These are phyloP conservation scores for Solanum clarkiae DNA, from an alignment of 257 asterid genomes.

Conservation along the genomic window DNA sequence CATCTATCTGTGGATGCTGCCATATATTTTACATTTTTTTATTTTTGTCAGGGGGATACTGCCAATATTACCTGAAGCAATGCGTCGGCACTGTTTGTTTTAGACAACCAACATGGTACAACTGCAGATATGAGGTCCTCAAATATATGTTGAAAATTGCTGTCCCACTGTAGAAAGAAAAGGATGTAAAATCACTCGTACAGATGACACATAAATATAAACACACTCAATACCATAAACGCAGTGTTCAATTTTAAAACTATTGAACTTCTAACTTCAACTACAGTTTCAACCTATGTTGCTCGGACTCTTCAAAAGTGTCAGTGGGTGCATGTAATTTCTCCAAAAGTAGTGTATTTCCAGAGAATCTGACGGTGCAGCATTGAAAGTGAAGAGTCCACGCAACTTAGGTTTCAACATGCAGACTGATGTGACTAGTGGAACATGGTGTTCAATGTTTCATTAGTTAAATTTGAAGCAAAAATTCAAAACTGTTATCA, in stretches of 20 bases:
- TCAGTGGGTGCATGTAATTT: no score
- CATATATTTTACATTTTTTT: background rate
- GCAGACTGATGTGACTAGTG: background rate
- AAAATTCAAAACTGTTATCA: background rate
- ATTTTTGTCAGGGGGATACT: background rate
- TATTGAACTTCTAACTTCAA: background rate
- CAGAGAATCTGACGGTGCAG: no score
- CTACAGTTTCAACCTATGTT: background rate
- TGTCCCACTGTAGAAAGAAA: slow-evolving; percentile 65
- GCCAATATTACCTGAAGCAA: slow-evolving; percentile 63
- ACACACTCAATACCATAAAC: background rate
- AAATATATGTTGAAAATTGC: slow-evolving; percentile 64
- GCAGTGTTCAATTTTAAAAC: background rate
- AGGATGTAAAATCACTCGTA: background rate
- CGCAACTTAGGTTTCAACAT: background rate
- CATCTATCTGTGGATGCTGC: background rate
- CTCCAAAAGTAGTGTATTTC: no score
- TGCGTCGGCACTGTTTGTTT: slow-evolving; percentile 36
- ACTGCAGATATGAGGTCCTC: slow-evolving; percentile 83
- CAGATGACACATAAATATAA: background rate
- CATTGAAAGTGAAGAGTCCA: no score
- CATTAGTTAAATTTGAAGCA: background rate
- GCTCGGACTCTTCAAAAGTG: no score
- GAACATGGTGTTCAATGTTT: background rate
- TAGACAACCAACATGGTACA: slow-evolving; percentile 79